Evolutionary conservation across 1,139 yeast species (phyloP).

Genomic region (Blastobotrys aristatus): DNA sequence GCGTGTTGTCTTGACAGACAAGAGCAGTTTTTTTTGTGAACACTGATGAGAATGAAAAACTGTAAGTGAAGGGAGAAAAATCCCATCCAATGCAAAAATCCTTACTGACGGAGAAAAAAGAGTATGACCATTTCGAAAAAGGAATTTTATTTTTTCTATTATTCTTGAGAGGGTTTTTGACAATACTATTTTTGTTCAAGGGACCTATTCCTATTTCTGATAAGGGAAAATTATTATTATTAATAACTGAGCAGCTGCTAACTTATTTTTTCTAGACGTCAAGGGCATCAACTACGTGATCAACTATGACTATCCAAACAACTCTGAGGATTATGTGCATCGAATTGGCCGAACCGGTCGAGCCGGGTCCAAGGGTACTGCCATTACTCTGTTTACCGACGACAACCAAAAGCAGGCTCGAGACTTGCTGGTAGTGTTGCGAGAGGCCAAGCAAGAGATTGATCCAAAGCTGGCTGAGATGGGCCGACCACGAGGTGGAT

Average conservation of each 20-base stretch:
- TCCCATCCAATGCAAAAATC: neutral
- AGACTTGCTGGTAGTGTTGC: constrained; percentile 81
- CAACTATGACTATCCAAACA: constrained; percentile 85
- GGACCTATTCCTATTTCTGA: no score
- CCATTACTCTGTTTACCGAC: constrained; percentile 88
- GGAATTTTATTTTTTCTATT: no score
- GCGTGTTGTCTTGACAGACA: no score
- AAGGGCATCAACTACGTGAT: constrained; percentile 80
- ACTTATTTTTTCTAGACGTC: constrained; percentile 55
- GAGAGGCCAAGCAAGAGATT: constrained; percentile 91
- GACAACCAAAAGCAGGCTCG: constrained; percentile 85
- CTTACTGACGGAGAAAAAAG: neutral
- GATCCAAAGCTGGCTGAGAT: constrained; percentile 47
- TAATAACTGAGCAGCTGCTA: no score
- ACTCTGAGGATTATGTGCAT: constrained; percentile 89
- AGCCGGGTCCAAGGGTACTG: constrained; percentile 74
- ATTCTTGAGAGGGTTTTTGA: neutral
- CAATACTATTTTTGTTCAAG: neutral
- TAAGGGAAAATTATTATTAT: no score
- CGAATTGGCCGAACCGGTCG: constrained; percentile 97
- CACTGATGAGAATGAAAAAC: no score
- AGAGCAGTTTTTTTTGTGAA: neutral
- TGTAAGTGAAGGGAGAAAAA: neutral
- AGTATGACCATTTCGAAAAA: neutral
- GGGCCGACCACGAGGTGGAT: constrained; percentile 46